Base-by-base conservation (phyloP, 2,329 filamentous ascomycete species). In the Ampelomyces quisqualis region DNA sequence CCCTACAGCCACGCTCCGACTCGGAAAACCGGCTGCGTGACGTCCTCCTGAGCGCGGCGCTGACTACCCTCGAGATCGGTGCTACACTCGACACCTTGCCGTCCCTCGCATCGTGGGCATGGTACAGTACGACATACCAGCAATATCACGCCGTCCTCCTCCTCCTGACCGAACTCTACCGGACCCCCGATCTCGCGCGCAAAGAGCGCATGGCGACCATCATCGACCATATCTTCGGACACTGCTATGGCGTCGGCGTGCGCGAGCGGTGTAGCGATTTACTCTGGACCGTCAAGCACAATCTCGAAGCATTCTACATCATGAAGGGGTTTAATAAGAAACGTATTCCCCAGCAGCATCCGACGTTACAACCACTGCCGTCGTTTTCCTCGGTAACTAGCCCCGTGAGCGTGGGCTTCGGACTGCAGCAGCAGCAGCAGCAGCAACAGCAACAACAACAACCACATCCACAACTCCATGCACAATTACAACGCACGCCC, bases 141-240 rank as follows among this genome's bases (percentile, higher is more conserved):
- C 65, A 68, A 51, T 68, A 68, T 40, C 62, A 67, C 34, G 63
- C 63, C 1, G 62, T 68, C 1, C 53, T 68, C 1, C 51, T 68
- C 1, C 58, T 68, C 8, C 57, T 68, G n/a, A 67, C 63, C 1
- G 65, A 68, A 38, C 54, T 67, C 4, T 67, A 68, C 45, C 60
- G 65, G 18, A 68, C 64, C 1, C 65, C 65, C 0, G 62, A 66
- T 19, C 51, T 68, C 1, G 45, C 58, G 0, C 49, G 59, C 5
- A 67, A 64, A 49, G 63, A 68, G 26, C 51, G 65, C 36, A 68
- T 68, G 62, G 58, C 61, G 38, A 68, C 64, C 1, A 66, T 68
- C 30, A 67, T 68, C 43, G 64, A 67, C 47, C 65, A 68, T 40
- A 63, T 68, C 19, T 68, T 68, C 44, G 65, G 65, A 3, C 65